phyloP scores from a whole-genome alignment of 768 basidiomycete genomes.

The Mycena crocata region DNA sequence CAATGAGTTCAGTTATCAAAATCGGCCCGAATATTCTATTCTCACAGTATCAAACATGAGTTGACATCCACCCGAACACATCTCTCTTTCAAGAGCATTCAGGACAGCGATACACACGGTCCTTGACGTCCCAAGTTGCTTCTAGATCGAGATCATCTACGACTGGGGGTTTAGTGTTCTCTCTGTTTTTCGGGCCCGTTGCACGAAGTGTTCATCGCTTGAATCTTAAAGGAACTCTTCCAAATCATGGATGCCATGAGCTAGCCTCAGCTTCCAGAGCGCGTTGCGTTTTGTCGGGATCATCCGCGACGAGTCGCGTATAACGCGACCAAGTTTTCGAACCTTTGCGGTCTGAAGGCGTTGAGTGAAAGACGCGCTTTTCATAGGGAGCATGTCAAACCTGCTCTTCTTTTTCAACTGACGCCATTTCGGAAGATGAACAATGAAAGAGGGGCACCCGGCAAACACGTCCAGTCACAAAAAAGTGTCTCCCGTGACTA shows the following conservation, averaged over 20 bases:
- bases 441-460: too few species aligned
- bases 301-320: slow-evolving; percentile 2
- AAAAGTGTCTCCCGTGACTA: too few species aligned
- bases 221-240: slow-evolving; percentile 2
- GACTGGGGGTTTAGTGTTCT: too few species aligned
- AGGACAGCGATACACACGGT: slow-evolving; percentile 39
- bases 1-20: background rate
- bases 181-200: too few species aligned
- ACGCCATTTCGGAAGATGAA: too few species aligned
- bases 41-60: slow-evolving; percentile 28
- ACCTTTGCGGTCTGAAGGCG: slow-evolving; percentile 8
- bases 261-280: slow-evolving; percentile 7
- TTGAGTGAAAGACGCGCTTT: background rate
- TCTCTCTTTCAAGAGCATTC: slow-evolving; percentile 45
- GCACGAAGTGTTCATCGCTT: too few species aligned
- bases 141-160: slow-evolving; percentile 1
- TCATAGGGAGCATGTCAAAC: background rate
- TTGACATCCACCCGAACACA: slow-evolving; percentile 39
- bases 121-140: slow-evolving; percentile 33
- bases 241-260: background rate
- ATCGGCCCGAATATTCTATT: background rate
- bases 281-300: background rate
- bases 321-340: slow-evolving; percentile 9
- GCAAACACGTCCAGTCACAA: too few species aligned
- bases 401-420: background rate